Percentiles rank a stretch among this genome's conserved stretches.
These are phyloP conservation scores for Starmerella apicola DNA, from an alignment of 805 yeast species.

Conservation along the genomic window DNA sequence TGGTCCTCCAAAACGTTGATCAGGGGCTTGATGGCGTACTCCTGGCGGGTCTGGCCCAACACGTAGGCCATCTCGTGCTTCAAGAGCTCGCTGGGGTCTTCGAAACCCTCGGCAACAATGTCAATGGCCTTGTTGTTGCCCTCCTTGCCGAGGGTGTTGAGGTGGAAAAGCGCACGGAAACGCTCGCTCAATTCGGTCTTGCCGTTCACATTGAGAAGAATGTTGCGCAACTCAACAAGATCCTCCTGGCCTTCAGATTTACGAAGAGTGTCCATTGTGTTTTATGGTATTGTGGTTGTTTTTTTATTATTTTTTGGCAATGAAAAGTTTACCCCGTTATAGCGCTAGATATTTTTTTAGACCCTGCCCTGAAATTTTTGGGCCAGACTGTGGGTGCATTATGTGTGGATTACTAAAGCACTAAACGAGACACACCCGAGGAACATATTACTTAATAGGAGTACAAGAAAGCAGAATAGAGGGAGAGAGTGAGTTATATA, in stretches of 20 bases:
- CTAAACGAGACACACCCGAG: no score
- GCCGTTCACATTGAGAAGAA: conserved; percentile 34
- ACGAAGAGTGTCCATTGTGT: conserved; percentile 24
- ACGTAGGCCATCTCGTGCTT: conserved; percentile 98
- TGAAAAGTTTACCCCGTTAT: no score
- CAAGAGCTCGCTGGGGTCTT: conserved; percentile 71
- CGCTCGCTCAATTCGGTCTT: conserved; percentile 67
- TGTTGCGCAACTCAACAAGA: conserved; percentile 18
- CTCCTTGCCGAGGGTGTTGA: conserved; percentile 77
- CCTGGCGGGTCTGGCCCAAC: conserved; percentile 84
- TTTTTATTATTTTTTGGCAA: no score
- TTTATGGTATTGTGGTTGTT: no score
- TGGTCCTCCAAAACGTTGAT: conserved; percentile 54
- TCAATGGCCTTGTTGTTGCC: conserved; percentile 53
- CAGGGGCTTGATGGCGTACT: conserved; percentile 62
- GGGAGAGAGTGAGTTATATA: no score
- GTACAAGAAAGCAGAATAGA: no score
- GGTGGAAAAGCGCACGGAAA: conserved; percentile 85
- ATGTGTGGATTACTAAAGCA: no score
- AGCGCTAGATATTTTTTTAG: no score
- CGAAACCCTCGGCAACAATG: conserved; percentile 74
- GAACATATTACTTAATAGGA: no score
- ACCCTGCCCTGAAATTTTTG: no score
- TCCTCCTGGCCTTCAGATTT: conserved; percentile 22
- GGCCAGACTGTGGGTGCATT: no score